A percentile compares a stretch with the other conserved stretches of the same genome.
These are phyloP conservation scores for Colletotrichum brevisporum DNA, from an alignment of 2,329 filamentous ascomycete genomes.

Conservation along the genomic window DNA sequence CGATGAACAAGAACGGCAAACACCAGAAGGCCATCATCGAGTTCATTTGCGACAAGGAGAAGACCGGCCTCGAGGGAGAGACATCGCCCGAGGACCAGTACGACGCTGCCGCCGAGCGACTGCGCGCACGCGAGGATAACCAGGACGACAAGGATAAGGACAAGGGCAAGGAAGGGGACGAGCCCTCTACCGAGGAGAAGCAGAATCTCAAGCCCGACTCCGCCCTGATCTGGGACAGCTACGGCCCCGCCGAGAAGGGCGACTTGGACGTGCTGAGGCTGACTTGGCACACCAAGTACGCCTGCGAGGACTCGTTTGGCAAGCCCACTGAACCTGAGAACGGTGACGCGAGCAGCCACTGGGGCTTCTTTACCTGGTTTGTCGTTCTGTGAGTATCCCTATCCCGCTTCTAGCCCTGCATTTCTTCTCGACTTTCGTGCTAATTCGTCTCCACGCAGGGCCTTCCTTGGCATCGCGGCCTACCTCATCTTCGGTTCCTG, in stretches of 20 bases:
- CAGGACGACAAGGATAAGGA: conserved; percentile 55
- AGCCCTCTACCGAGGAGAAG: conserved; percentile 55
- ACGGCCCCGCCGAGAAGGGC: conserved; percentile 70
- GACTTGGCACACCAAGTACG: conserved; percentile 90
- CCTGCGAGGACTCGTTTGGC: conserved; percentile 73
- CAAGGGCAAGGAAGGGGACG: conserved; percentile 53
- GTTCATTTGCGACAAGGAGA: conserved; percentile 83
- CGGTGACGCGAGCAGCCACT: conserved; percentile 67
- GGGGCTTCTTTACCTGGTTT: conserved; percentile 99
- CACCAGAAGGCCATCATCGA: conserved; percentile 85
- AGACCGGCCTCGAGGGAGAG: conserved; percentile 81
- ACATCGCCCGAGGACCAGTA: conserved; percentile 71
- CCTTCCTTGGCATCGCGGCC: conserved; percentile 86
- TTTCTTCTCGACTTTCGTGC: conserved; percentile 33
- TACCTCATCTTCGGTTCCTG: conserved; percentile 99
- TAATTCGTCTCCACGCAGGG: conserved; percentile 61
- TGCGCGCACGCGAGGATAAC: conserved; percentile 43
- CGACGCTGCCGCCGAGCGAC: conserved; percentile 48
- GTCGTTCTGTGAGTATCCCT: conserved; percentile 82
- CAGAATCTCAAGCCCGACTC: conserved; percentile 69
- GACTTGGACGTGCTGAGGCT: conserved; percentile 77
- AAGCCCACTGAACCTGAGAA: conserved; percentile 57
- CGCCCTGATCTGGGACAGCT: conserved; percentile 83
- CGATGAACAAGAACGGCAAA: conserved; percentile 66
- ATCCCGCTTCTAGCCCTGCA: neutral